Base-by-base conservation (phyloP, 1,284 basidiomycete genomes). In the Malassezia japonica region DNA sequence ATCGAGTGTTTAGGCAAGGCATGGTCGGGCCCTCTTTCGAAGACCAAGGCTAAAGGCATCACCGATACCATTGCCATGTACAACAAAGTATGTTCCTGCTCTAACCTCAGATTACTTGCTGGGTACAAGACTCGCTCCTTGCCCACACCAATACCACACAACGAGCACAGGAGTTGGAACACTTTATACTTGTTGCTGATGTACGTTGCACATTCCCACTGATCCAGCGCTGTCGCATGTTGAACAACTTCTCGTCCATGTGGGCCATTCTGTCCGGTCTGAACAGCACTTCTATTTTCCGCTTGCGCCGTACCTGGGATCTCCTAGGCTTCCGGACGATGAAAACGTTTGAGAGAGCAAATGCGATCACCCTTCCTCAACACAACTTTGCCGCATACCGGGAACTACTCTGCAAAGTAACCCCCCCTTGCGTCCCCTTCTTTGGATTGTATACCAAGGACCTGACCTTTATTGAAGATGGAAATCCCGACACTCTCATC, bases 401-500 rank as follows among this genome's bases (percentile, higher is more conserved):
- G 46, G 82, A 85, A 56, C 81, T 83, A 47, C 81, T 99, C 65
- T 84, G 86, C 39, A 81, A 80, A 38, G 84, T 94, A 54, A 83
- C 85, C 33, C 89, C 91, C 0, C 92, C 94, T 42, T 95, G 91
- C 74, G 91, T 98, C 0, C 94, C 94, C 5, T 99, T 98, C 76
- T 32, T n/a, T 9, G 87, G 95, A 49, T 94, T 94, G 77, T 96
- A 94, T 77, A 80, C 98, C 16, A 90, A 91, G 4, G 88, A 87
- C 21, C 78, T 98, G 50, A 91, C 90, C 3, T 96, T 98, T 75
- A 94, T 95, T 72, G 89, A 95, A 74, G 94, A 98, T 67, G 94
- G 92, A n/a, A 91, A 91, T 70, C 85, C 87, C 48, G 88, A 98
- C 76, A 76, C 87, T 5, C 80, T 82, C 20, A 75, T 75, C 56